Base-by-base conservation (phyloP, 345 rosid species). In the Salix suchowensis region DNA sequence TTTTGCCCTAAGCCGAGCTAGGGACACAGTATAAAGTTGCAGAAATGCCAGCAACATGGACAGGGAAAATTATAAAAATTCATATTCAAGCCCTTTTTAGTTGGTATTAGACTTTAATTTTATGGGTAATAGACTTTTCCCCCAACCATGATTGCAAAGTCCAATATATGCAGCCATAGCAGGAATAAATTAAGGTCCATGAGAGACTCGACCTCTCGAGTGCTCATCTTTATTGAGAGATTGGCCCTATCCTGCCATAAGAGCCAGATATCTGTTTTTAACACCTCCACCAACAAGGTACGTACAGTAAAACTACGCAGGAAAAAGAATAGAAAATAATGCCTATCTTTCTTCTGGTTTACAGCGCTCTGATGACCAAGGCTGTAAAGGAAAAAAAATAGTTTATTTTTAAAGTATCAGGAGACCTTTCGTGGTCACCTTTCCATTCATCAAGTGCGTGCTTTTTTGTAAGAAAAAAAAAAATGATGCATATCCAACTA, bases 401-500 rank as follows among this genome's bases (percentile, higher is more conserved):
- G 37, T 19, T 32, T 19, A 52, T 58, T 61, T 68, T 50, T 21
- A 3, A 26, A 24, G 75, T 36, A 9, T 26, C n/a, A n/a, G 72
- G 16, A 54, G 32, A 39, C 74, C 78, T 75, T 78, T 78, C 75
- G 76, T 68, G 68, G 79, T 80, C 81, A 82, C 65, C 67, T 73
- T 80, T 78, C 77, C 78, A 80, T 80, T 60, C 4, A 68, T 60
- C 4, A 68, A 69, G 18, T 62, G 54, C 44, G 18, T 54, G 2
- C 40, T n/a, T 71, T 70, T 67, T 68, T 72, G 73, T n/a, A 46
- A 62, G 30, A 34, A 28, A 46, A 28, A 26, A 26, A 54, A 36
- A 65, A 60, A 10, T 67, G 61, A 74, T 74, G 77, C 77, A 24
- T 34, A 78, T 84, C 73, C 82, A 84, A 78, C 84, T 68, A 78